Evolutionary conservation across 495 filamentous ascomycete species (phyloP).

Genomic region (Aspergillus hancockii): DNA sequence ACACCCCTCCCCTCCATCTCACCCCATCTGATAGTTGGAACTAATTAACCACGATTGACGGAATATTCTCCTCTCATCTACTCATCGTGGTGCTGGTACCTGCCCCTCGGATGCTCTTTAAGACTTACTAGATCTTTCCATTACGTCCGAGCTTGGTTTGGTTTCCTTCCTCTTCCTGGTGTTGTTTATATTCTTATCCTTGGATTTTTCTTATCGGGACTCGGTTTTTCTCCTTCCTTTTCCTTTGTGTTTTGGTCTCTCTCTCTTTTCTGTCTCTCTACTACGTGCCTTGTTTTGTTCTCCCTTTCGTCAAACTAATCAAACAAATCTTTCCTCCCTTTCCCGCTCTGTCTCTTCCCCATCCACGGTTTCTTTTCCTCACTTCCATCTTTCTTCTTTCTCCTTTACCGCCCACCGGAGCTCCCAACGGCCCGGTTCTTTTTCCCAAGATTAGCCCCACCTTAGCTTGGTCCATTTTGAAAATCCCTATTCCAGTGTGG

Average conservation of each 20-base stretch:
- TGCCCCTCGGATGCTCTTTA: not conserved
- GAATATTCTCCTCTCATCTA: not conserved
- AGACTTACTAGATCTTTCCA: slow-evolving; percentile 3
- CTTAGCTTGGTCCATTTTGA: slow-evolving; percentile 28
- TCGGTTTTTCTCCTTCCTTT: not conserved
- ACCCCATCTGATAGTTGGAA: not conserved
- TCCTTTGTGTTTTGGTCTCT: not conserved
- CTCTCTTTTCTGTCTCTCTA: not conserved
- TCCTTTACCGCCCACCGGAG: slow-evolving; percentile 12
- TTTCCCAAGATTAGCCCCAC: slow-evolving; percentile 30
- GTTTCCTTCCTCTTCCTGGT: not conserved
- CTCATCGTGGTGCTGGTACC: not conserved
- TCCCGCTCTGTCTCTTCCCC: not conserved
- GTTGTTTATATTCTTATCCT: not conserved
- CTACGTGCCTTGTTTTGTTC: not conserved
- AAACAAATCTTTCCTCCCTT: not conserved
- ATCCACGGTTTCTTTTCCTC: slow-evolving; percentile 10
- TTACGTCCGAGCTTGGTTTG: not conserved
- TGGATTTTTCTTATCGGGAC: not conserved
- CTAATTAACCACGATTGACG: not conserved
- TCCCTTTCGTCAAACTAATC: not conserved
- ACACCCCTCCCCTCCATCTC: not conserved
- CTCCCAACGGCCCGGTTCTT: slow-evolving; percentile 23
- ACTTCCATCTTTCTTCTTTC: not conserved
- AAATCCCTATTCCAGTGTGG: slow-evolving; percentile 17